Evolutionary conservation across 331 rosid species (phyloP), one percentile per base, ranked within the genome.

Genomic region (Saraca asoca): DNA sequence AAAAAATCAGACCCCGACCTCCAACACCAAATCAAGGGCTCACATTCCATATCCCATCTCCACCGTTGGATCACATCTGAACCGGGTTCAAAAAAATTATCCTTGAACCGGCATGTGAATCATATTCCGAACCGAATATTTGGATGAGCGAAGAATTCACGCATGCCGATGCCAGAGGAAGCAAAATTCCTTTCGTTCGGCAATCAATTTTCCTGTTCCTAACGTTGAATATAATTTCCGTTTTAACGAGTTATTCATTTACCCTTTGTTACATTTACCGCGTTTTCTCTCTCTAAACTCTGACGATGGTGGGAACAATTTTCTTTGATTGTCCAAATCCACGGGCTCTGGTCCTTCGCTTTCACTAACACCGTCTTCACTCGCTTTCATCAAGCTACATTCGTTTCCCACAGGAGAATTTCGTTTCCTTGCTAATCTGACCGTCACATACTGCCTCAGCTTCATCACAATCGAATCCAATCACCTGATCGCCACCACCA

Each of bases 161-260:
- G 75, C 82, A 62, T 85, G 69, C 81, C 85, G 33, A 83, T 58
- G 64, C 57, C 4, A n/a, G n/a, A 5, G 18, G 37, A 35, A 67
- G 73, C 68, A 66, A 83, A 86, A 88, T 85, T 84, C 91, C 75
- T 91, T 83, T 54, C 90, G 82, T 80, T 83, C 80, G 39, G 67
- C 83, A 70, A 58, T 52, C 31, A 70, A 9, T 31, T 62, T 42
- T 7, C 50, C 31, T 16, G 51, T 58, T 74, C 66, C 45, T 70
- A 66, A 52, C 71, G 46, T 66, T 42, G 41, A 51, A 37, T 9
- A 10, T 37, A 24, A 20, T 20, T 62, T 31, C 0, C 0, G 9
- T 43, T 35, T 8, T 4, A 5, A 34, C 16, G 12, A 16, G 43
- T 41, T 46, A 31, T 5, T 7, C 13, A 9, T 68, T 72, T 62